These are phyloP conservation scores for Xerocomus minutiporus DNA, from an alignment of 1,284 basidiomycete genomes.

Conservation along the genomic window DNA sequence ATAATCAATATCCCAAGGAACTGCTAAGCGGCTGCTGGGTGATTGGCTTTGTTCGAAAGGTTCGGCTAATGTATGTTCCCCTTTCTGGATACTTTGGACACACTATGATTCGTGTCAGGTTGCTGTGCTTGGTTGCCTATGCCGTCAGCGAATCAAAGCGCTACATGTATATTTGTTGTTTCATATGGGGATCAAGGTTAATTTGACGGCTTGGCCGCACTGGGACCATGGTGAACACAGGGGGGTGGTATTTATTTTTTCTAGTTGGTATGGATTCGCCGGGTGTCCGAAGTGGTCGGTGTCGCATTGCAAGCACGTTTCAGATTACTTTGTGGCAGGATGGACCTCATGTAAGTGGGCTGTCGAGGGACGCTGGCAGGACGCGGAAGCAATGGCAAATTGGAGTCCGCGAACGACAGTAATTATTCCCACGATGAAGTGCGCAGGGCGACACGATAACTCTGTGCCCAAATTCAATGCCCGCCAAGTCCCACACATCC, in stretches of 20 bases:
- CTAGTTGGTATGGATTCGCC: not conserved
- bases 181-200: constrained; percentile 22
- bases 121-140: constrained; percentile 10
- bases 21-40: not conserved
- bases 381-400: constrained; percentile 32
- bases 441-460: constrained; percentile 34
- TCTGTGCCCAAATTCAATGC: constrained; percentile 38
- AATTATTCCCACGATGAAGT: constrained; percentile 31
- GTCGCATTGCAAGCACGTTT: constrained; percentile 2
- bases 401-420: constrained; percentile 33
- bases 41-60: not conserved
- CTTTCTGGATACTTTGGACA: no score
- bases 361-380: constrained; percentile 23
- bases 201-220: constrained; percentile 20
- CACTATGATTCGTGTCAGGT: constrained; percentile 1
- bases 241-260: not conserved
- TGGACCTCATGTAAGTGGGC: constrained; percentile 16
- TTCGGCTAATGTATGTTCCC: not conserved
- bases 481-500: constrained; percentile 35
- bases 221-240: not conserved
- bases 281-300: not conserved
- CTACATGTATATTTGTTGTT: constrained; percentile 13
- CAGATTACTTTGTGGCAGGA: not conserved
- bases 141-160: constrained; percentile 15
- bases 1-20: not conserved